Percentiles rank a stretch among this genome's conserved stretches.
Evolutionary conservation across 1,284 basidiomycete species (phyloP).

Genomic region (Meira miltonrushii): DNA sequence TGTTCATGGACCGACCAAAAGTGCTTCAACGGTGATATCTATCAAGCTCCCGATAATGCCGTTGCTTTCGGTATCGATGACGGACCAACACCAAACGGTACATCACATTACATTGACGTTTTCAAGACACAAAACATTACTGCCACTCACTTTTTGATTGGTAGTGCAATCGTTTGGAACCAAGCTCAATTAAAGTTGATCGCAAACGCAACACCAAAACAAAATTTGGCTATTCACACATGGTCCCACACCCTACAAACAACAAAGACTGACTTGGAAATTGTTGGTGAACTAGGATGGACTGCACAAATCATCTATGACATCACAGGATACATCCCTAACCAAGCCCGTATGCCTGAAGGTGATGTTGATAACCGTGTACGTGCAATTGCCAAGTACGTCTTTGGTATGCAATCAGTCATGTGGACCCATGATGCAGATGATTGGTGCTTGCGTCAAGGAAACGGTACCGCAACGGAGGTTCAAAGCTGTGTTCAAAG

Average conservation of each 20-base stretch:
- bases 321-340: conserved; percentile 60
- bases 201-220: conserved; percentile 57
- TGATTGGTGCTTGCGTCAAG: conserved; percentile 43
- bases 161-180: conserved; percentile 63
- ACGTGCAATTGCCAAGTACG: conserved; percentile 41
- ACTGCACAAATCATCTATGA: conserved; percentile 75
- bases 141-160: conserved; percentile 79
- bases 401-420: conserved; percentile 43
- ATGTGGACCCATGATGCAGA: conserved; percentile 43
- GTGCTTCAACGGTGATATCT: conserved; percentile 37
- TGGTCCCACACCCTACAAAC: conserved; percentile 61
- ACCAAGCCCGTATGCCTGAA: conserved; percentile 43
- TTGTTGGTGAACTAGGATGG: conserved; percentile 76
- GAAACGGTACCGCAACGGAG: conserved; percentile 23
- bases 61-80: conserved; percentile 60
- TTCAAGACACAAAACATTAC: conserved; percentile 55
- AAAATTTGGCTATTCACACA: conserved; percentile 63
- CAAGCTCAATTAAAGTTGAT: conserved; percentile 58
- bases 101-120: conserved; percentile 58
- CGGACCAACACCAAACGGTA: conserved; percentile 62
- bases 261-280: conserved; percentile 64
- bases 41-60: conserved; percentile 33
- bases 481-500: conserved; percentile 7
- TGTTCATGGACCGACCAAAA: conserved; percentile 42
- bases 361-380: conserved; percentile 45